Evolutionary conservation across 1,139 yeast species (phyloP), one percentile per base, ranked within the genome.

Genomic region (Pichia norvegensis): DNA sequence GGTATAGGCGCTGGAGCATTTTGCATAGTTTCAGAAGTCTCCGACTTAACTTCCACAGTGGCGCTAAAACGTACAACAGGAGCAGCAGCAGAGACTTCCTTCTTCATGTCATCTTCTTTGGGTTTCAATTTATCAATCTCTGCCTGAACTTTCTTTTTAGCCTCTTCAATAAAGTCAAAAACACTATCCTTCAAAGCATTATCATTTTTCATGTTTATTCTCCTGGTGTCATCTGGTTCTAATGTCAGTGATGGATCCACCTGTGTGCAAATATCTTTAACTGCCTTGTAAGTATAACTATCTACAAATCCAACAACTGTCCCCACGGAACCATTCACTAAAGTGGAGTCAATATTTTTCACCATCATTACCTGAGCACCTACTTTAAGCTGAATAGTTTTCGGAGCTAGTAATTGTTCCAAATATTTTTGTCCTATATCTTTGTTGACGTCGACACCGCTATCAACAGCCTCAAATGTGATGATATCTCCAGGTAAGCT

Each of bases 291-390:
- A 0, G 81, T 73, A 31, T 78, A 78, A 19, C 76, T 75, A 46
- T 74, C 78, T 60, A 83, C 68, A 56, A 92, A 90, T 47, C 79
- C 95, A 27, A 88, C 64, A 1, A 92, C 90, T 51, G 75, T 82
- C 0, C 99, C 99, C 40, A 92, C 67, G 0, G 96, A 81, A 0
- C 99, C 99, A 64, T 92, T 92, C 4, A 94, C 98, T 40, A 92
- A 70, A 0, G 84, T 78, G 23, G 81, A 87, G 62, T 90, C 97
- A 47, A 85, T 73, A 61, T 92, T 94, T 63, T 92, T 92, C 50
- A 92, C 77, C 73, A 94, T 81, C 98, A 92, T 94, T 0, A 92
- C 98, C 65, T 92, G 98, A 0, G 97, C 92, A 36, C 90, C 90
- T 42, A 74, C 73, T 58, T 88, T 90, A 55, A 92, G 67, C 13